Percentiles rank a stretch among this genome's conserved stretches.
Evolutionary conservation across 257 asterid genomes (phyloP).

Genomic region (Eucommia ulmoides): DNA sequence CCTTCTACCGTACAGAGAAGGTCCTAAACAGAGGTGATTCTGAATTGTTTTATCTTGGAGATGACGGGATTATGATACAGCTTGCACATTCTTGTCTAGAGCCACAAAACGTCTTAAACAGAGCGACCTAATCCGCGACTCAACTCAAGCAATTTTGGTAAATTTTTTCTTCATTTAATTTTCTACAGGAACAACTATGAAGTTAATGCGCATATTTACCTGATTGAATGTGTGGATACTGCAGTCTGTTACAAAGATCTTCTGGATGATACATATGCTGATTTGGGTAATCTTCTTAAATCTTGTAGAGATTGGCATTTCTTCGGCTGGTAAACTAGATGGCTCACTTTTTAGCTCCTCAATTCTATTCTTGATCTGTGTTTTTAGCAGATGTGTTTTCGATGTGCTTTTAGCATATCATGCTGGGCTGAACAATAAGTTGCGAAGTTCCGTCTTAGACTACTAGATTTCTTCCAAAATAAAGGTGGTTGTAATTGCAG

Average conservation of each 20-base stretch:
- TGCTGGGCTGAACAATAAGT: conserved; percentile 77
- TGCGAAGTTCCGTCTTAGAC: conserved; percentile 79
- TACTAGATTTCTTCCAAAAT: conserved; percentile 85
- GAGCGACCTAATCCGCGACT: too few relatives aligned
- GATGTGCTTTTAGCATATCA: conserved; percentile 61
- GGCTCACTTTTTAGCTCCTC: too few relatives aligned
- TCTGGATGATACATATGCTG: conserved; percentile 67
- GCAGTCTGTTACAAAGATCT: conserved; percentile 96
- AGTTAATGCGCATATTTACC: conserved; percentile 6
- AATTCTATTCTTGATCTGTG: too few relatives aligned
- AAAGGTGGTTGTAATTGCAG: conserved; percentile 90
- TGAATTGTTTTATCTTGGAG: too few relatives aligned
- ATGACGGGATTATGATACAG: too few relatives aligned
- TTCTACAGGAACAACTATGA: too few relatives aligned
- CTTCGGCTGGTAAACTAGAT: conserved; percentile 71
- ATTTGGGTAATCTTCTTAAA: conserved; percentile 69
- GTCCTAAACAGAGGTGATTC: too few relatives aligned
- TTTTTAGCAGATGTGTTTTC: too few relatives aligned
- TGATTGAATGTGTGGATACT: conserved; percentile 14
- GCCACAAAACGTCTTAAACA: too few relatives aligned
- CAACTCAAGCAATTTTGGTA: too few relatives aligned
- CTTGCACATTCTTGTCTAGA: too few relatives aligned
- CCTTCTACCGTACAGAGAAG: too few relatives aligned
- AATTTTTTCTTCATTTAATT: conserved; percentile 11
- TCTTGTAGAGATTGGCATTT: conserved; percentile 70